phyloP scores from a whole-genome alignment of 805 yeast species.

The Brettanomyces sp. region DNA sequence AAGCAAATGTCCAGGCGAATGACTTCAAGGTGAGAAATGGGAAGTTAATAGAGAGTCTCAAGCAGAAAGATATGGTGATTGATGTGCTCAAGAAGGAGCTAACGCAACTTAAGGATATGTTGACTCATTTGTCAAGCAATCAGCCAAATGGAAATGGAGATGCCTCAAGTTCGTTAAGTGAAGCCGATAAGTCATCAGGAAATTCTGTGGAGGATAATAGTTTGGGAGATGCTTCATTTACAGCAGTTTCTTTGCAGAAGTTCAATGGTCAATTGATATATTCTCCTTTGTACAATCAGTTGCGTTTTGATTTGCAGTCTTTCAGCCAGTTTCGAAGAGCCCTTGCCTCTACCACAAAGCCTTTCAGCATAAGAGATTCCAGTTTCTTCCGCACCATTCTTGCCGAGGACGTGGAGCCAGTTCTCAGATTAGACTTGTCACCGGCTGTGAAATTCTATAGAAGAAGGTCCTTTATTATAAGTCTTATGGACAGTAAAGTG shows the following conservation, averaged over 20 bases:
- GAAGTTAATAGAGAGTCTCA: conserved; percentile 41
- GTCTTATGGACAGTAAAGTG: conserved; percentile 72
- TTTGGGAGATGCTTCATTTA: conserved; percentile 11
- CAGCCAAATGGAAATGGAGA: background rate
- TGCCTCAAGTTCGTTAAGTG: background rate
- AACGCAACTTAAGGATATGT: conserved; percentile 48
- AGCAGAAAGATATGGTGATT: conserved; percentile 62
- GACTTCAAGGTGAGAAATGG: conserved; percentile 50
- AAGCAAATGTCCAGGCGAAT: conserved; percentile 62
- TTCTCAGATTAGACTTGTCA: conserved; percentile 53
- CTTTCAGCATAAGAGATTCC: conserved; percentile 33
- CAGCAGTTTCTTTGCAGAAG: conserved; percentile 8
- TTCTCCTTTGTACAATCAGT: conserved; percentile 23
- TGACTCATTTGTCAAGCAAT: conserved; percentile 29
- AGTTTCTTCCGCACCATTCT: conserved; percentile 57
- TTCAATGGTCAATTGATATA: conserved; percentile 19
- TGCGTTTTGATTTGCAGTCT: conserved; percentile 34
- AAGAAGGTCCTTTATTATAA: conserved; percentile 50
- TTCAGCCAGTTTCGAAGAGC: conserved; percentile 38
- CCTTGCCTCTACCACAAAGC: conserved; percentile 12
- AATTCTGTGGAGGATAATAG: conserved; percentile 34
- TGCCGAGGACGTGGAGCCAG: conserved; percentile 73
- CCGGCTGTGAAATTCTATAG: conserved; percentile 52
- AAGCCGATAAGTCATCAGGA: background rate
- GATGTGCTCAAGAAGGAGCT: conserved; percentile 61